Base-by-base conservation (phyloP, 1,284 basidiomycete species). In the Ceratobasidium sp. region DNA sequence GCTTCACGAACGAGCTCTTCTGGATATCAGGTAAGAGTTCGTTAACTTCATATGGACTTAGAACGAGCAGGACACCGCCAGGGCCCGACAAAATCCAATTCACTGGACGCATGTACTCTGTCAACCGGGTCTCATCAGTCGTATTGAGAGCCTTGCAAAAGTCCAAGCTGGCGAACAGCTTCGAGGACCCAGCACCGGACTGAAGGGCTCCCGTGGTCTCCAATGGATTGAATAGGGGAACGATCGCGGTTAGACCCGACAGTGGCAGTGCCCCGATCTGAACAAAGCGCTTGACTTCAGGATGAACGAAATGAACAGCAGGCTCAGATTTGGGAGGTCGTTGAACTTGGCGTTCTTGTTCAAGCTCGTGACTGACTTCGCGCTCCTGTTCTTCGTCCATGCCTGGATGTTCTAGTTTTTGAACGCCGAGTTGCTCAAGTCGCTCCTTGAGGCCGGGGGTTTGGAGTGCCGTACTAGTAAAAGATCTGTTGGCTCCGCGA, bases 341-440 rank as follows among this genome's bases (percentile, higher is more conserved):
- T 41, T 74, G 23, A 16, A 74, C 39, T 58, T 72, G 43, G 14
- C 26, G 57, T 45, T 74, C 43, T 23, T 21, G 30, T 46, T 74
- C 72, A 34, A 74, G 32, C 62, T 74, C 72, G 36, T 50, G 46
- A 10, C 73, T 75, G 2, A 86, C 78, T 74, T 87, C 85, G 21
- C 83, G 78, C 64, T 86, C 85, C 72, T 86, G 85, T 72, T 86
- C 85, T 74, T 86, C 84, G 4, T 81, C 81, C 71, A 83, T 75
- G 14, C 73, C 69, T 0, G 74, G 46, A 34, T 78, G 75, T 0
- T 61, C 34, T 6, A 80, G 34, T 0, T 74, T 61, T 3, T 21
- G 53, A 2, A 79, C 61, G 0, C 82, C 82, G 5, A 85, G 78
- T 18, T 73, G 26, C n/a, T 70, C 26, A 12, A 80, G 79, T 45